Conservation (phyloP, 306 rosid genomes). For the Citrullus amarus region DNA sequence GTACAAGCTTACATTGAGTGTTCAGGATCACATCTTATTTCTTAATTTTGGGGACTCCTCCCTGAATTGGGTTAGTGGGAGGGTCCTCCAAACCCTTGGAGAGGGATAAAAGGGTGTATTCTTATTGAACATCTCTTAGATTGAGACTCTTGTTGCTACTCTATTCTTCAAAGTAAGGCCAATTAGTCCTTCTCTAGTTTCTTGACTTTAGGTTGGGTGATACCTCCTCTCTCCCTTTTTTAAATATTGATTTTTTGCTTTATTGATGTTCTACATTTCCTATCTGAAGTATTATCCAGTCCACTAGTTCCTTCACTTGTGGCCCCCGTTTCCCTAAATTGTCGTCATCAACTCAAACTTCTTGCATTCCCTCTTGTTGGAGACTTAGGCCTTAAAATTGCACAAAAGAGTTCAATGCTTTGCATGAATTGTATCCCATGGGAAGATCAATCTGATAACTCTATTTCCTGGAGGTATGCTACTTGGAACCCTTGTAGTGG, state of each 20-base stretch:
- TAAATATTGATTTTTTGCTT: neutral
- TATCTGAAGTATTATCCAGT: neutral
- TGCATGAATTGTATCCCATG: neutral
- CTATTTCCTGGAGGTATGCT: neutral
- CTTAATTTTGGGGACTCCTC: neutral
- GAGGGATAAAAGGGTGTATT: neutral
- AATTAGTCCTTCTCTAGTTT: neutral
- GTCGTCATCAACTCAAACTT: neutral
- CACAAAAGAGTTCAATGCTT: neutral
- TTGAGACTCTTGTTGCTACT: neutral
- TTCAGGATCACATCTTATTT: neutral
- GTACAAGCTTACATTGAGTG: neutral
- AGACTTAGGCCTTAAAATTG: neutral
- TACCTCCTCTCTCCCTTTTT: neutral
- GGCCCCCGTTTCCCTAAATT: neutral
- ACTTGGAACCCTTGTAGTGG: neutral
- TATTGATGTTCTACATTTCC: neutral
- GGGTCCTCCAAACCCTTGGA: neutral
- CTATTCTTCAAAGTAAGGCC: neutral
- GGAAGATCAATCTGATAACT: neutral
- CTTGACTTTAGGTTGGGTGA: neutral
- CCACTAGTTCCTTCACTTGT: neutral
- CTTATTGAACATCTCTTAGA: neutral
- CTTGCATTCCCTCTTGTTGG: neutral
- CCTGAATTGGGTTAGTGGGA: neutral